These are phyloP conservation scores for Sporisorium exsertum DNA, from an alignment of 1,284 basidiomycete species.

Conservation along the genomic window DNA sequence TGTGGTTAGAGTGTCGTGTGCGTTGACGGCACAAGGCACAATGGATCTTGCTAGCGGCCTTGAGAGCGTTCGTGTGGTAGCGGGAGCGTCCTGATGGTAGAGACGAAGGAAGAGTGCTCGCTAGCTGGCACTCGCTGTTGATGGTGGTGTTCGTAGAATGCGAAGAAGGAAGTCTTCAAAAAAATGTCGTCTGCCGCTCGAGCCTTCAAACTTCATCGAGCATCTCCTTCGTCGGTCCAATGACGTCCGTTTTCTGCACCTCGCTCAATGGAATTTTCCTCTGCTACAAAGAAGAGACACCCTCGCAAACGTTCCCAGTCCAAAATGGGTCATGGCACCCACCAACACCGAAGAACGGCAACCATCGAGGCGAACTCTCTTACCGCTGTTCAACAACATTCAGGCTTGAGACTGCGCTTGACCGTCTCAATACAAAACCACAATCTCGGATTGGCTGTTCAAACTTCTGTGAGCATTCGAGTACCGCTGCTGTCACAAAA, in stretches of 20 bases:
- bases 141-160: neutral
- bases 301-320: neutral
- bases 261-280: neutral
- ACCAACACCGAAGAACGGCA: constrained; percentile 41
- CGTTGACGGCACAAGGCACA: neutral
- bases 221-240: too few species aligned
- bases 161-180: too few species aligned
- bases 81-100: neutral
- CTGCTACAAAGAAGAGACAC: neutral
- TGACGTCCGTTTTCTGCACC: neutral
- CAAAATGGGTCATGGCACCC: constrained; percentile 5
- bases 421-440: neutral
- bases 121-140: neutral
- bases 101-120: neutral
- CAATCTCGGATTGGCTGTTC: too few species aligned
- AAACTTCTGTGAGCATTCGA: too few species aligned
- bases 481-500: too few species aligned
- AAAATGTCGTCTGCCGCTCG: too few species aligned
- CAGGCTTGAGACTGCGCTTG: too few species aligned
- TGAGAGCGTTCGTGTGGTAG: too few species aligned
- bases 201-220: neutral
- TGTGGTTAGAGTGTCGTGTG: constrained; percentile 16
- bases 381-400: neutral
- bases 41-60: neutral
- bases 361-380: constrained; percentile 14